Conservation (phyloP, 2,329 filamentous ascomycete species). For the Exophiala calicioides region DNA sequence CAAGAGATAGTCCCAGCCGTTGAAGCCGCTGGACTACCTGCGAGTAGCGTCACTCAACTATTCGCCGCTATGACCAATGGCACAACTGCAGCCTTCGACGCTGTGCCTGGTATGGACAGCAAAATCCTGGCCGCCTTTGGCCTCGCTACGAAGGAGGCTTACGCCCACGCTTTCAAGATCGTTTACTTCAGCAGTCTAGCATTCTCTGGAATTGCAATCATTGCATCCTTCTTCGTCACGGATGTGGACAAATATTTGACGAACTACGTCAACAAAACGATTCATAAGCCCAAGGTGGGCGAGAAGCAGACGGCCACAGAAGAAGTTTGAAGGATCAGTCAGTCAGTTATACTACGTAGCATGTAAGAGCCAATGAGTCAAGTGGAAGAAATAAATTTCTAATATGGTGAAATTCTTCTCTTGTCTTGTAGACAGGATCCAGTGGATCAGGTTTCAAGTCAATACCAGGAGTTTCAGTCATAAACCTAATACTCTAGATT, state of each 20-base stretch:
- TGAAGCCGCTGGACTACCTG: conserved; percentile 42
- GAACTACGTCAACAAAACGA: conserved; percentile 20
- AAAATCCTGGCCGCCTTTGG: conserved; percentile 38
- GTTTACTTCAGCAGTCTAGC: conserved; percentile 39
- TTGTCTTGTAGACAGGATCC: too few species aligned
- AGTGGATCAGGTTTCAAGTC: too few species aligned
- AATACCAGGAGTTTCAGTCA: too few species aligned
- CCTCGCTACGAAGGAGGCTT: conserved; percentile 42
- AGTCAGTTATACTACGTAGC: too few species aligned
- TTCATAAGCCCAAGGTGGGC: conserved; percentile 11
- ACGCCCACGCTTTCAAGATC: conserved; percentile 45
- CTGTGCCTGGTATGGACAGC: conserved; percentile 39
- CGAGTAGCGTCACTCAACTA: conserved; percentile 38
- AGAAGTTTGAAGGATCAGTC: too few species aligned
- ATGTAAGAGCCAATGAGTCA: too few species aligned
- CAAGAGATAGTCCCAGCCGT: conserved; percentile 35
- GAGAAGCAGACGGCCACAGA: not conserved
- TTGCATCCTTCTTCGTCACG: conserved; percentile 14
- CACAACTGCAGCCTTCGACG: conserved; percentile 32
- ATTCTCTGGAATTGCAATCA: conserved; percentile 24
- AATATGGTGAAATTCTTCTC: too few species aligned
- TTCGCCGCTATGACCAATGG: conserved; percentile 39
- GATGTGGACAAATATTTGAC: conserved; percentile 11
- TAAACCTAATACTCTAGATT: too few species aligned
- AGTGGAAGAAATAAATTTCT: too few species aligned